Evolutionary conservation across 257 asterid genomes (phyloP), one percentile per base, ranked within the genome.

Genomic region (Solanum bulbocastanum): DNA sequence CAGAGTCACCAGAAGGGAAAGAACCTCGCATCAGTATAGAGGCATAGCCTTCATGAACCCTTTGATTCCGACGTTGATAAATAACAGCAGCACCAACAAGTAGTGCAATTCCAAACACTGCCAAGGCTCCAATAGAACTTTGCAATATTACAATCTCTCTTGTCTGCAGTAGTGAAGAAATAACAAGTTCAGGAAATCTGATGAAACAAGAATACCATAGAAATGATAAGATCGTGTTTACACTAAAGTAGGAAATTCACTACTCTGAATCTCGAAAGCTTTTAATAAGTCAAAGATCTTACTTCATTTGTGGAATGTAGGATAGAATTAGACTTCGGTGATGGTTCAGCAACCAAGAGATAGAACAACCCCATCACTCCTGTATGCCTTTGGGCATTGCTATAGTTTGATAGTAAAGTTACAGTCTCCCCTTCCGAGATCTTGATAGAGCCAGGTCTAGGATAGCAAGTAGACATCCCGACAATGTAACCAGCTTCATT

Each of bases 311-410:
- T 72, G 71, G 91, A 89, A 62, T 87, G 90, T 69, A 33, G 58
- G 87, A 88, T 23, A 15, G 91, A 46, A 20, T 81, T 88, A 46
- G 90, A 66, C 40, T 66, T 76, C 44, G 90, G 44, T 5, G 93
- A 87, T 30, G 96, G 89, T 84, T 90, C 94, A 27, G 98, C 94
- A 84, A 94, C 87, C 87, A 94, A 90, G 87, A 96, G 78, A 93
- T 96, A 95, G 88, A 96, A 94, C 40, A 96, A 94, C 58, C 96
- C 97, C 99, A 96, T 95, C n/a, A 96, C 98, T 86, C 98, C 99
- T 1, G 98, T 93, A 85, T 94, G 99, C 44, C 73, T 88, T 86
- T 68, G 88, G 32, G 86, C n/a, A 84, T 90, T 93, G 92, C 93
- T 94, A 86, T 96, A 96, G 66, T 95, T 94, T 23, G 98, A 96